phyloP scores from a whole-genome alignment of 2,329 filamentous ascomycete species.

The Clarireedia monteithiana region DNA sequence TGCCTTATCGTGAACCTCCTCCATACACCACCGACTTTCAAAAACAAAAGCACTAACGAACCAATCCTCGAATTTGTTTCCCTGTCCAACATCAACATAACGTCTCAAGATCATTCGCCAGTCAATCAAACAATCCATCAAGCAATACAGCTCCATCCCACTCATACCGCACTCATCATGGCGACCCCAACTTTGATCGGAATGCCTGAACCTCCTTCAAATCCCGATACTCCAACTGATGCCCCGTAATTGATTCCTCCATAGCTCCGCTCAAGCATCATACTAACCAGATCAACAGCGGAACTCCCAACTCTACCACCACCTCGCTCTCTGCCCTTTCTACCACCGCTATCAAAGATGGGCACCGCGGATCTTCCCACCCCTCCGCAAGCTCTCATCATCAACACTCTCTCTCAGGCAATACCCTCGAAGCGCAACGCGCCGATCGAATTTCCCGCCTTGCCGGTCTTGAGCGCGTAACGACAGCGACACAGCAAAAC shows the following conservation, averaged over 20 bases:
- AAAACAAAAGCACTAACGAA: too few species aligned
- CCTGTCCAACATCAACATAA: too few species aligned
- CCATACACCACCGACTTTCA: too few species aligned
- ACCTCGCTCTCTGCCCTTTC: constrained; percentile 88
- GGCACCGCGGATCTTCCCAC: constrained; percentile 74
- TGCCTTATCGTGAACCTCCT: too few species aligned
- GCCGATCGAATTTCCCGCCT: constrained; percentile 93
- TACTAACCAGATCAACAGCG: constrained; percentile 42
- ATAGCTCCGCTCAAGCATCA: constrained; percentile 14
- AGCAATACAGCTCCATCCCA: too few species aligned
- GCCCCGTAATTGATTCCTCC: constrained; percentile 56
- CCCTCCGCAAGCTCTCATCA: constrained; percentile 50
- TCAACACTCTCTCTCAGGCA: constrained; percentile 53
- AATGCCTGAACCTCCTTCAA: constrained; percentile 72
- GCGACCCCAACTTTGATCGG: constrained; percentile 60
- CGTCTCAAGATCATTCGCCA: too few species aligned
- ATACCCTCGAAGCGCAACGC: constrained; percentile 81
- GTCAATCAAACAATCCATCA: background rate
- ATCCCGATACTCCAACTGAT: constrained; percentile 80
- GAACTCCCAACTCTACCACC: constrained; percentile 86
- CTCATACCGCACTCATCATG: background rate
- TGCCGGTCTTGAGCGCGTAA: constrained; percentile 81
- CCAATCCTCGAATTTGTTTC: too few species aligned
- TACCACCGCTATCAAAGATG: constrained; percentile 93
- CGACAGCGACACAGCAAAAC: constrained; percentile 52